Base-by-base conservation (phyloP, 139 green algal genomes). In the Spirogloea muscicola region DNA sequence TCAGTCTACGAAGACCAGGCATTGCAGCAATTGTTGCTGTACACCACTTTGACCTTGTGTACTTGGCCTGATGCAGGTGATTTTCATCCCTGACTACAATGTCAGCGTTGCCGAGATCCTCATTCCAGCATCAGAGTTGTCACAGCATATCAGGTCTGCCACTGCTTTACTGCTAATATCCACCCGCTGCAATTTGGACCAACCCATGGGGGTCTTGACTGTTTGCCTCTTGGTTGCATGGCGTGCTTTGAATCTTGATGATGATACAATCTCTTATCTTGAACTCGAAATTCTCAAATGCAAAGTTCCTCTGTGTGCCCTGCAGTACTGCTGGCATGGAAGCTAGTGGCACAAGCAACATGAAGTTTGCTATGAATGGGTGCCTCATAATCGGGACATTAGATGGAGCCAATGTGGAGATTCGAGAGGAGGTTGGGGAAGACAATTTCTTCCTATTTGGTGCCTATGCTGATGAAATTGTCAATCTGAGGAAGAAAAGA, bases 291-390 rank as follows among this genome's bases (percentile, higher is more conserved):
- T n/a, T n/a, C n/a, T n/a, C n/a, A n/a, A n/a, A n/a, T n/a, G n/a
- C n/a, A n/a, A n/a, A 29, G 18, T 64, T 29, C 18, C 31, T 64
- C 18, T 13, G n/a, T 16, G n/a, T n/a, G n/a, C n/a, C n/a, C n/a
- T 16, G 33, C 72, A 80, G 76, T 63, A 94, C 90, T 57, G 85
- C 93, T 62, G 94, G 93, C 71, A 98, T 92, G 59, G 91, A 97
- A 57, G 88, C 88, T 2, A 91, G 82, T 7, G 93, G 94, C 69
- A 99, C 94, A 13, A 89, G 72, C 76, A 99, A 99, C 93, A 99
- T 99, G 94, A 99, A 99, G 90, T 99, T 99, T 85, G 77, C 81
- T 40, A 96, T 98, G 89, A 99, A 99, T 75, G 94, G 94, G 49
- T 92, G 80, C 58, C 88, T 99, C 67, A 96, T 97, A 84, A 93